Base-by-base conservation (phyloP, 2,329 filamentous ascomycete genomes). In the Colletotrichum sp. region DNA sequence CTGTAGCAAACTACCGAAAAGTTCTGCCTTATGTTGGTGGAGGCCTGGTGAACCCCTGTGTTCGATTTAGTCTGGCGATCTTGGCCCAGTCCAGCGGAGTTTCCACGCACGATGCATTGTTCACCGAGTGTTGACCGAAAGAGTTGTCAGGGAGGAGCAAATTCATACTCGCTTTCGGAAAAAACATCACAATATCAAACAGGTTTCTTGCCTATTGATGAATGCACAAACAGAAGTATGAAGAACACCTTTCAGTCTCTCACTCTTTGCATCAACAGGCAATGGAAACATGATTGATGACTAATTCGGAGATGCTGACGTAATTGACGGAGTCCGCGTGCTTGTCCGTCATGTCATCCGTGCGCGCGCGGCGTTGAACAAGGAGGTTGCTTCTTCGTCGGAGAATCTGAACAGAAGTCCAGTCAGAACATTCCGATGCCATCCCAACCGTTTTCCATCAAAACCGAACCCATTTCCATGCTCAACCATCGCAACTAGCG, bases 381-480 rank as follows among this genome's bases (percentile, higher is more conserved):
- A 55, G 60, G 30, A 52, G 36, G n/a, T 52, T 52, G 44, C 44
- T 52, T 52, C 26, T 65, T 44, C 57, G 73, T 52, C 70, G 70
- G 73, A 69, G 69, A 72, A 68, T 63, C 52, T 36, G 57, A 55
- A 59, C 36, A 34, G 30, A 32, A 32, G 26, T 32, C 28, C 60
- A 52, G 21, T 28, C 49, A 26, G 69, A 67, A 74, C 70, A 69
- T 59, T 70, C 49, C 60, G 62, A 62, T 52, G 44, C 44, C 44
- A 52, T 52, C 44, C 49, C n/a, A 59, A 68, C 39, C 57, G n/a
- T 34, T 30, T 52, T 15, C 59, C 30, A 60, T 44, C 66, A 44
- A 69, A 9, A 36, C 30, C 28, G 32, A 65, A 32, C 39, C 52
- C 57, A 21, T 32, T 69, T 52, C 55, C 36, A 72, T 71, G 71